Evolutionary conservation across 1,139 yeast genomes (phyloP).

Genomic region (Lodderomyces theae): DNA sequence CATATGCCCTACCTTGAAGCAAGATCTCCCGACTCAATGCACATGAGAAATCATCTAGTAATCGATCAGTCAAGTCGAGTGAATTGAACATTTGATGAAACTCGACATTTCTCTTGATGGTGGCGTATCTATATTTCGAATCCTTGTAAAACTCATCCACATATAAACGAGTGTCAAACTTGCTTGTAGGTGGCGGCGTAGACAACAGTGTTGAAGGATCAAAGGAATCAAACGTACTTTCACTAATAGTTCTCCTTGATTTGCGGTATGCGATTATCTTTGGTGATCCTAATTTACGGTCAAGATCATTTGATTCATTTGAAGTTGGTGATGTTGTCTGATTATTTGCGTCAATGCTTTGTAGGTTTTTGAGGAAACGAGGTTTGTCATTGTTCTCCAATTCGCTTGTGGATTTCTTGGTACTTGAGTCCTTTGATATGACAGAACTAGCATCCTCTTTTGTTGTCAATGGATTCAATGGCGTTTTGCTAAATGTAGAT

Average conservation of each 20-base stretch:
- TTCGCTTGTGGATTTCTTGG: conserved; percentile 7
- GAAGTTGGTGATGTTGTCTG: conserved; percentile 1
- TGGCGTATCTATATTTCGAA: conserved; percentile 53
- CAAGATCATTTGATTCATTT: background rate
- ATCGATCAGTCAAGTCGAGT: conserved; percentile 65
- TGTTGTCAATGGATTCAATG: conserved; percentile 61
- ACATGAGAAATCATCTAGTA: conserved; percentile 84
- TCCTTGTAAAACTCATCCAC: conserved; percentile 36
- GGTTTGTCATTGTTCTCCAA: conserved; percentile 3
- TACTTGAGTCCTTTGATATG: conserved; percentile 30
- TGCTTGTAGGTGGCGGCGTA: conserved; percentile 20
- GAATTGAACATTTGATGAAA: conserved; percentile 75
- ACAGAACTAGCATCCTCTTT: conserved; percentile 49
- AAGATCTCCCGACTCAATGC: conserved; percentile 86
- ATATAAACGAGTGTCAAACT: conserved; percentile 34
- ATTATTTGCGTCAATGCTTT: conserved; percentile 10
- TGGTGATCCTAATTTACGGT: conserved; percentile 29
- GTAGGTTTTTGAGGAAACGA: conserved; percentile 12
- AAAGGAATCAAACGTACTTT: conserved; percentile 27
- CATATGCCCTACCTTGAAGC: conserved; percentile 86
- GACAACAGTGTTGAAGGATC: conserved; percentile 3
- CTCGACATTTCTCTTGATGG: conserved; percentile 67
- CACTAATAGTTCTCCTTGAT: conserved; percentile 34
- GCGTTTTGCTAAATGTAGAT: conserved; percentile 42
- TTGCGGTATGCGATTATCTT: conserved; percentile 50